Conservation (phyloP, 352 stramenopile species). For the Globisporangium uncinulatum region DNA sequence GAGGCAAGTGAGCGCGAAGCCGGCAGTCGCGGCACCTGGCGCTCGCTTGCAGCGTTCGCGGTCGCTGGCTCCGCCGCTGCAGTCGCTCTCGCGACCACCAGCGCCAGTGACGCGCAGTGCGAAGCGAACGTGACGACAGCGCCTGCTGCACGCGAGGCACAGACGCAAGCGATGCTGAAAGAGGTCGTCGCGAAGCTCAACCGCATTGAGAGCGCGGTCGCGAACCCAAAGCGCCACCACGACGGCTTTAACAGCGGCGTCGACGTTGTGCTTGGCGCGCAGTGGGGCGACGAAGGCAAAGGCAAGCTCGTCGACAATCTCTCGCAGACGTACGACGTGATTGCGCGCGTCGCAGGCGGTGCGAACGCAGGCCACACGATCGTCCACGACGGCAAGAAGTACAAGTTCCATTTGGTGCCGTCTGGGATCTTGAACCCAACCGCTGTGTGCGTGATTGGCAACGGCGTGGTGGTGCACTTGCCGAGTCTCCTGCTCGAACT, state of each 20-base stretch:
- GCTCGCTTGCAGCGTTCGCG: conserved; percentile 22
- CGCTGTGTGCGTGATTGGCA: conserved; percentile 96
- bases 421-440: conserved; percentile 96
- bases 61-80: conserved; percentile 18
- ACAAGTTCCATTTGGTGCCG: conserved; percentile 99
- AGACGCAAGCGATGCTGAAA: conserved; percentile 68
- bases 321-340: conserved; percentile 95
- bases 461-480: conserved; percentile 98
- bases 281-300: conserved; percentile 99
- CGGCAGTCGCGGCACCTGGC: conserved; percentile 12
- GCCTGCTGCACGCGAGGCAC: conserved; percentile 39
- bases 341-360: conserved; percentile 94
- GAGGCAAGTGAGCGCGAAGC: conserved; percentile 25
- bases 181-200: conserved; percentile 85
- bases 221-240: conserved; percentile 70
- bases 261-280: conserved; percentile 94
- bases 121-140: conserved; percentile 20
- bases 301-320: conserved; percentile 97
- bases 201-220: conserved; percentile 81
- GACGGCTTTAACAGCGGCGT: conserved; percentile 66
- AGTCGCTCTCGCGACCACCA: background rate
- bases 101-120: conserved; percentile 18
- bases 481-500: conserved; percentile 95
- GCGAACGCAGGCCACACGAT: conserved; percentile 99
- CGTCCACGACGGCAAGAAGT: conserved; percentile 97